Percentiles rank a stretch among this genome's conserved stretches.
phyloP scores from a whole-genome alignment of 495 filamentous ascomycete genomes.

The Hypoxylon crocopeplum region DNA sequence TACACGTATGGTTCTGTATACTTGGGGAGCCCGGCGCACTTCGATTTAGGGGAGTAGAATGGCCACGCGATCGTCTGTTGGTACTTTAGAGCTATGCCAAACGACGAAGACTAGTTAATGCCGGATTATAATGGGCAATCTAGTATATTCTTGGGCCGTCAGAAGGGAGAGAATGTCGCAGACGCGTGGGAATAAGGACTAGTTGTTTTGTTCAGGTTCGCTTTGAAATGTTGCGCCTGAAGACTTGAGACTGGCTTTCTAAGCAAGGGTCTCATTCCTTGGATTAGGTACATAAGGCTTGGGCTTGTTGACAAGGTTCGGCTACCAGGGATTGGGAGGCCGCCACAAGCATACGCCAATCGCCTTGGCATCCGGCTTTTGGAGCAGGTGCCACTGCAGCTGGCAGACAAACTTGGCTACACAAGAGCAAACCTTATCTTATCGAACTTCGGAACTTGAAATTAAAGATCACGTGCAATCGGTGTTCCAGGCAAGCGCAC shows the following conservation, averaged over 20 bases:
- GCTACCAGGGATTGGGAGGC: too few species aligned
- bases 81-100: constrained; percentile 12
- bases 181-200: constrained; percentile 18
- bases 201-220: constrained; percentile 1
- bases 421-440: too few species aligned
- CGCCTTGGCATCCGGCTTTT: too few species aligned
- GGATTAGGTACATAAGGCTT: too few species aligned
- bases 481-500: constrained; percentile 14
- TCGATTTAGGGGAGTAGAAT: background rate
- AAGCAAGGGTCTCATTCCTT: constrained; percentile 36
- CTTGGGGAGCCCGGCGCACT: constrained; percentile 2
- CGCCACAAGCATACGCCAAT: constrained; percentile 31
- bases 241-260: constrained; percentile 22
- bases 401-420: constrained; percentile 3
- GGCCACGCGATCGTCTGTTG: constrained; percentile 23
- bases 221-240: constrained; percentile 34
- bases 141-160: constrained; percentile 8
- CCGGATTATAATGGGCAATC: background rate
- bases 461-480: constrained; percentile 28
- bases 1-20: constrained; percentile 13
- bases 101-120: background rate
- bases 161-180: constrained; percentile 13
- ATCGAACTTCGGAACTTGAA: too few species aligned
- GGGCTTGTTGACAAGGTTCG: too few species aligned
- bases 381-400: constrained; percentile 22